Evolutionary conservation across 768 basidiomycete species (phyloP).

Genomic region (Tylopilus felleus): DNA sequence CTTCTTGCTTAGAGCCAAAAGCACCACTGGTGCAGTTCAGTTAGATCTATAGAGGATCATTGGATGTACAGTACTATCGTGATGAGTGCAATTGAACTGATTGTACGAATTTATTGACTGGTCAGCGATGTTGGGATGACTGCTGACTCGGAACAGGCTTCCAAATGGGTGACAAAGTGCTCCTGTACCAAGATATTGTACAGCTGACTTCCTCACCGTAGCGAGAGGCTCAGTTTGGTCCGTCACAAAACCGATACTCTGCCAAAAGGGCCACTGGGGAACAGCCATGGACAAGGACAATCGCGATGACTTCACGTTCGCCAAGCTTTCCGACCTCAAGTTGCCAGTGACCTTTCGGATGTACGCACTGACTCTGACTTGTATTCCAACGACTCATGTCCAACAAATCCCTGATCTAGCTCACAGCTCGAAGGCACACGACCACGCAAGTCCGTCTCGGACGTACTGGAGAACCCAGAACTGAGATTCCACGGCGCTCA

Average conservation of each 20-base stretch:
- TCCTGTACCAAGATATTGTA: neutral
- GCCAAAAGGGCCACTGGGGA: neutral
- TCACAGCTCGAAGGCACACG: conserved; percentile 85
- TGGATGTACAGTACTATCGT: conserved; percentile 17
- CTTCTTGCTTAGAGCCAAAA: conserved; percentile 22
- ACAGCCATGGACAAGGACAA: conserved; percentile 55
- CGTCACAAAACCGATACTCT: neutral
- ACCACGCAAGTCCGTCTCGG: conserved; percentile 66
- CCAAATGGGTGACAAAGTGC: conserved; percentile 3
- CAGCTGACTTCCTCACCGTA: neutral
- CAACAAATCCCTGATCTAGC: conserved; percentile 36
- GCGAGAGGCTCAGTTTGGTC: too few species aligned
- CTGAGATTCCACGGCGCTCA: conserved; percentile 81
- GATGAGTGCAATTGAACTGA: neutral
- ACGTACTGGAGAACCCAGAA: conserved; percentile 80
- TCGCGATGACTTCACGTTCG: conserved; percentile 90
- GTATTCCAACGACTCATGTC: neutral
- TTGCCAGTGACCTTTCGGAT: conserved; percentile 84
- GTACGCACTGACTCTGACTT: conserved; percentile 37
- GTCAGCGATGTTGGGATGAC: too few species aligned
- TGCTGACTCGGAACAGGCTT: too few species aligned
- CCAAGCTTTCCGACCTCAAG: conserved; percentile 85
- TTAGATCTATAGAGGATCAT: conserved; percentile 7
- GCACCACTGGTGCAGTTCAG: conserved; percentile 23
- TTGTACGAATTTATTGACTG: neutral